Evolutionary conservation across 2,329 filamentous ascomycete genomes (phyloP).

Genomic region (Neofusicoccum sp.): DNA sequence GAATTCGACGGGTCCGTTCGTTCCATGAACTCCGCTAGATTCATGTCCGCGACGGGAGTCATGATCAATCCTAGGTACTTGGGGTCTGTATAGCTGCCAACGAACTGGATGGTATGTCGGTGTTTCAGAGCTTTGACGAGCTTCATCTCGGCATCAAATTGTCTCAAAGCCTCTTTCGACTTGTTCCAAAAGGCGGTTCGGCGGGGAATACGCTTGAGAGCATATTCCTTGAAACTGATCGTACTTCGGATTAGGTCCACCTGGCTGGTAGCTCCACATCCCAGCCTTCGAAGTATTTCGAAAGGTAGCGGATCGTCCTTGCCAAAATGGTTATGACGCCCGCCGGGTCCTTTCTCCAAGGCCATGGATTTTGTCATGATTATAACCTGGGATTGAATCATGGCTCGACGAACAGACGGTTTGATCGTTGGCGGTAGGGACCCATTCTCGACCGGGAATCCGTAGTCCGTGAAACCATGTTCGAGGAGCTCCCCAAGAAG

Average conservation of each 20-base stretch:
- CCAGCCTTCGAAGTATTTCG: slow-evolving; percentile 24
- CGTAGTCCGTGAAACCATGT: slow-evolving; percentile 27
- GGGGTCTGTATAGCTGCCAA: slow-evolving; percentile 35
- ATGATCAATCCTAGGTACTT: slow-evolving; percentile 32
- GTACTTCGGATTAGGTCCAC: slow-evolving; percentile 28
- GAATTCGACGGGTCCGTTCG: slow-evolving; percentile 7
- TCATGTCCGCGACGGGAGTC: slow-evolving; percentile 38
- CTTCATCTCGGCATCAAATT: slow-evolving; percentile 29
- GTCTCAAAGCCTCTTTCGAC: slow-evolving; percentile 21
- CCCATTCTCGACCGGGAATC: slow-evolving; percentile 26
- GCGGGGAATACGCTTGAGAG: slow-evolving; percentile 30
- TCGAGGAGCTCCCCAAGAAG: slow-evolving; percentile 25
- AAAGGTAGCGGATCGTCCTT: slow-evolving; percentile 26
- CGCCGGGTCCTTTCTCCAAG: slow-evolving; percentile 24
- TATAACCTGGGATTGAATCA: slow-evolving; percentile 24
- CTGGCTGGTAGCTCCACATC: slow-evolving; percentile 26
- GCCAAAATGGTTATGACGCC: slow-evolving; percentile 26
- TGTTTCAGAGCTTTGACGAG: slow-evolving; percentile 31
- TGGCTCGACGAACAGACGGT: slow-evolving; percentile 18
- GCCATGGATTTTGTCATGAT: slow-evolving; percentile 1
- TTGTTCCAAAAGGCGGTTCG: slow-evolving; percentile 20
- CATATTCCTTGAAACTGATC: slow-evolving; percentile 29
- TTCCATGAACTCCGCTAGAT: slow-evolving; percentile 33
- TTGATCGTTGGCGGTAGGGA: slow-evolving; percentile 25
- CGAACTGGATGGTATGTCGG: slow-evolving; percentile 29